Percentiles rank a stretch among this genome's conserved stretches.
Conservation (phyloP, 2,329 filamentous ascomycete genomes). For the Clarireedia homoeocarpa region DNA sequence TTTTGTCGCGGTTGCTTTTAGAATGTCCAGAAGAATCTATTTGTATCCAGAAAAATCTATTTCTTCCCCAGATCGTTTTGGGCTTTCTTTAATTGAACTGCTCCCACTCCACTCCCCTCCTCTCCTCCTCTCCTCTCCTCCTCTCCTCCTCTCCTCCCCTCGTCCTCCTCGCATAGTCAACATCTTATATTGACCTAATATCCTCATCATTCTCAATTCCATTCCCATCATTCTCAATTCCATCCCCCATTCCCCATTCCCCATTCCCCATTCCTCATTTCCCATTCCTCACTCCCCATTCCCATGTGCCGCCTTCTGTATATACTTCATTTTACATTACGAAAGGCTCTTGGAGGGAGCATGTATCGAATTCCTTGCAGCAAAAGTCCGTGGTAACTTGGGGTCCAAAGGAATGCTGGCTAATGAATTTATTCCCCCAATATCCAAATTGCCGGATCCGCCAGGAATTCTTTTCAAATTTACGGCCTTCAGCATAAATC, state of each 20-base stretch:
- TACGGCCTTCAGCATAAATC: neutral
- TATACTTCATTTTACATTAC: neutral
- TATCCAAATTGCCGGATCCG: neutral
- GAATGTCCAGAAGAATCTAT: neutral
- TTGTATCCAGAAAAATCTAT: neutral
- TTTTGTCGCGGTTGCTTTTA: neutral
- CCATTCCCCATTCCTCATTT: neutral
- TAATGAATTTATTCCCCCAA: neutral
- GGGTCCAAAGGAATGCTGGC: constrained; percentile 1
- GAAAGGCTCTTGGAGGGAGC: neutral
- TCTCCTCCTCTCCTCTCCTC: too few relatives aligned
- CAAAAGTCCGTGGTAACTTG: neutral
- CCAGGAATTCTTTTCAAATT: constrained; percentile 4
- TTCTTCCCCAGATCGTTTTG: too few relatives aligned
- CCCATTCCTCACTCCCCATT: neutral
- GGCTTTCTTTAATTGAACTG: too few relatives aligned
- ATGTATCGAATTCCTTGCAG: too few relatives aligned
- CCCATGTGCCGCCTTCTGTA: too few relatives aligned
- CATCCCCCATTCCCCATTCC: neutral
- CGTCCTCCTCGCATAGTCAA: too few relatives aligned
- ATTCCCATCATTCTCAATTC: neutral
- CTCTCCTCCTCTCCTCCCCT: too few relatives aligned
- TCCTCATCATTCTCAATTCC: neutral
- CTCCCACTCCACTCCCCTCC: too few relatives aligned
- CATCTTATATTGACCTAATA: too few relatives aligned